Conservation (phyloP, 768 basidiomycete genomes). For the Crassisporium funariophilum region DNA sequence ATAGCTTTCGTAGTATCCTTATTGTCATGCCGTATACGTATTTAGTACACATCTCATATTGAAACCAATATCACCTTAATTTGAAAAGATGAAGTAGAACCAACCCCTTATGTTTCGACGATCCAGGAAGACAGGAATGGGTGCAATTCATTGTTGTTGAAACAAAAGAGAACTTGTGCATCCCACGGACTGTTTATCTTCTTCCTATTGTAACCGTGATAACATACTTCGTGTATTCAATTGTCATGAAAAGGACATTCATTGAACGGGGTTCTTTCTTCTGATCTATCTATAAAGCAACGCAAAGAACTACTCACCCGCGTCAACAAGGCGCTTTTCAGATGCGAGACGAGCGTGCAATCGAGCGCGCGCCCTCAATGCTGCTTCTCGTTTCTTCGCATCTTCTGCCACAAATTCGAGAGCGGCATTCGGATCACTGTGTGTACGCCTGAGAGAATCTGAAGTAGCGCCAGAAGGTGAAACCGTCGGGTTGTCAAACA, state of each 20-base stretch:
- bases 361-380: slow-evolving; percentile 49
- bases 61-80: slow-evolving; percentile 20
- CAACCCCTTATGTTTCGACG: not conserved
- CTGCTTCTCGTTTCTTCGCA: slow-evolving; percentile 39
- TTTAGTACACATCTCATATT: slow-evolving; percentile 15
- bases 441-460: slow-evolving; percentile 5
- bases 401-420: slow-evolving; percentile 20
- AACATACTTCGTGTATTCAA: slow-evolving; percentile 3
- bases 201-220: slow-evolving; percentile 13
- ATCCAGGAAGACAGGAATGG: too few species aligned
- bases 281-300: too few species aligned
- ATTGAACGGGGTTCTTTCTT: too few species aligned
- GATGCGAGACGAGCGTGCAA: slow-evolving; percentile 47
- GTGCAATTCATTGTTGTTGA: slow-evolving; percentile 9
- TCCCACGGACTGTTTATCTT: slow-evolving; percentile 8
- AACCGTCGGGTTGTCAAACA: not conserved
- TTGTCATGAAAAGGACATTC: not conserved
- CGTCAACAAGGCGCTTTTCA: slow-evolving; percentile 17
- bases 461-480: slow-evolving; percentile 1
- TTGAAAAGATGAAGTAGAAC: slow-evolving; percentile 1
- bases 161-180: slow-evolving; percentile 10
- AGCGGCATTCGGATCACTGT: slow-evolving; percentile 14
- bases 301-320: slow-evolving; percentile 3
- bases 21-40: slow-evolving; percentile 17
- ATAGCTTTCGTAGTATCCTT: slow-evolving; percentile 15